Percentiles rank a stretch among this genome's conserved stretches.
Evolutionary conservation across 495 filamentous ascomycete species (phyloP).

Genomic region (Tuber microsphaerosporum): DNA sequence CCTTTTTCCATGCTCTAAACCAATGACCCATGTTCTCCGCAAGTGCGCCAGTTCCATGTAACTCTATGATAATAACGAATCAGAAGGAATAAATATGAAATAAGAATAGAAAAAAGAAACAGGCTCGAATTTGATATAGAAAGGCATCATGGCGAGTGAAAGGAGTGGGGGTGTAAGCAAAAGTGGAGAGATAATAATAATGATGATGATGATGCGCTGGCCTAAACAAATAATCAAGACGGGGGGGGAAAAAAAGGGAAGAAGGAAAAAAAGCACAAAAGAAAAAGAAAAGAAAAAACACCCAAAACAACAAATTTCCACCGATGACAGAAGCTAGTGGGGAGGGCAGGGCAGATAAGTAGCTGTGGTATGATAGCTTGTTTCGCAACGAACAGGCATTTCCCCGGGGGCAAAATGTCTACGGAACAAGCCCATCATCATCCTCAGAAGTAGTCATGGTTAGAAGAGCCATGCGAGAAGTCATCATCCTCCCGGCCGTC

Average conservation of each 20-base stretch:
- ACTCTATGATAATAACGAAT: not conserved
- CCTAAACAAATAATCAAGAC: not conserved
- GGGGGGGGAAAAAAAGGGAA: not conserved
- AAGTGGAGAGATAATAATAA: not conserved
- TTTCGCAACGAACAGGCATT: not conserved
- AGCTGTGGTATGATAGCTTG: not conserved
- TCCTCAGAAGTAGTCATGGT: not conserved
- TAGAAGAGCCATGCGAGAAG: no score
- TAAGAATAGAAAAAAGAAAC: not conserved
- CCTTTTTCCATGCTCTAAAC: slow-evolving; percentile 5
- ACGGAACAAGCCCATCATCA: not conserved
- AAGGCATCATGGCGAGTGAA: not conserved
- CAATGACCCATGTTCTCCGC: slow-evolving; percentile 4
- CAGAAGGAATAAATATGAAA: not conserved
- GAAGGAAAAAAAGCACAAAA: not conserved
- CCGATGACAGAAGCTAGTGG: slow-evolving; percentile 1
- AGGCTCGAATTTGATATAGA: not conserved
- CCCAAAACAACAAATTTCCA: not conserved
- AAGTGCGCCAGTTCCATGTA: slow-evolving; percentile 5
- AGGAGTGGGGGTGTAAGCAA: not conserved
- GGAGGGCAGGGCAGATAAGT: not conserved
- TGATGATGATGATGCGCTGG: not conserved
- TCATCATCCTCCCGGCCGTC: not conserved
- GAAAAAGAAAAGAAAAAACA: not conserved
- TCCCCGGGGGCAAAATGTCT: not conserved